phyloP scores from a whole-genome alignment of 2,329 filamentous ascomycete genomes.

The Trichoderma oligosporum region DNA sequence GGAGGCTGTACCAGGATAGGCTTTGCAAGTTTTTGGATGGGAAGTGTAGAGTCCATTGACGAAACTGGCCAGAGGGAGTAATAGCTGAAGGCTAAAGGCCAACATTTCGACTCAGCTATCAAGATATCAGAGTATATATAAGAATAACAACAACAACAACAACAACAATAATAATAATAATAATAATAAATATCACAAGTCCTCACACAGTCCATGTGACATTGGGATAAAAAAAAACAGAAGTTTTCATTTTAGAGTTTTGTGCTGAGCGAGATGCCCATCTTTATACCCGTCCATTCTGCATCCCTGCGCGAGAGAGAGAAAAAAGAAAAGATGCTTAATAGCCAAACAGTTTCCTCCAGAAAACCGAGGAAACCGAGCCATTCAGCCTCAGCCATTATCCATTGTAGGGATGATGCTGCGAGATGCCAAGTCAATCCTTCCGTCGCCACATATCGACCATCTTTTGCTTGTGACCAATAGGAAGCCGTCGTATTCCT shows the following conservation, averaged over 20 bases:
- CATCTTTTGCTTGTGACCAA: neutral
- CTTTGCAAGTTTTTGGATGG: slow-evolving; percentile 39
- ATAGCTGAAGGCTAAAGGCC: neutral
- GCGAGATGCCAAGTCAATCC: neutral
- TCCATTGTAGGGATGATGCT: neutral
- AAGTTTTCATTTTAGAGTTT: too few species aligned
- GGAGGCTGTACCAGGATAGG: slow-evolving; percentile 40
- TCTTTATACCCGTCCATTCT: too few species aligned
- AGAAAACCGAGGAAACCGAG: neutral
- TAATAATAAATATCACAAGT: too few species aligned
- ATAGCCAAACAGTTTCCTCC: too few species aligned
- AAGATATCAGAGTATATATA: neutral
- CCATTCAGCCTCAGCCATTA: neutral
- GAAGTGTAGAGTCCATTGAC: neutral
- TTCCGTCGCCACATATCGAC: neutral
- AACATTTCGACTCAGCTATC: neutral
- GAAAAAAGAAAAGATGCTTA: too few species aligned
- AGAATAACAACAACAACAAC: too few species aligned
- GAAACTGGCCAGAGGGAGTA: neutral
- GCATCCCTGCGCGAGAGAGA: too few species aligned
- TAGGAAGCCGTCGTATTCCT: slow-evolving; percentile 11
- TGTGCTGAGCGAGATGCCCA: too few species aligned
- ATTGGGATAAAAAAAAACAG: too few species aligned
- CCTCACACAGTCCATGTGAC: too few species aligned
- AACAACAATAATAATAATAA: too few species aligned